Evolutionary conservation across 345 rosid species (phyloP), one percentile per base, ranked within the genome.

Genomic region (Jatropha curcas): DNA sequence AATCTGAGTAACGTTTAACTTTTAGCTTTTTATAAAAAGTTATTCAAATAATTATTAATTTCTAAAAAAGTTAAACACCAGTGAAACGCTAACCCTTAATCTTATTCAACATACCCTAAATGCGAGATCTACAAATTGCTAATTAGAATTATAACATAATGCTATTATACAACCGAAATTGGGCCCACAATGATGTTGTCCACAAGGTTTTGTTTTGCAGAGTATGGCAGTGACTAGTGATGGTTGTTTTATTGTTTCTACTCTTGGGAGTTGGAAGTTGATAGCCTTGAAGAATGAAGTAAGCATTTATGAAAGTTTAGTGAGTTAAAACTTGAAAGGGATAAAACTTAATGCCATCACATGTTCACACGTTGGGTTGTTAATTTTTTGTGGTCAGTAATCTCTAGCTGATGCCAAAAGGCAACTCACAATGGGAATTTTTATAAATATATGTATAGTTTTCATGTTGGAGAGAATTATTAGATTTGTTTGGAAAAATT

Each of bases 261-360:
- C 52, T 16, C 39, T 73, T 41, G 70, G 70, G 25, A 55, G 63
- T n/a, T 55, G 70, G 55, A 41, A 39, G 70, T 37, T 52, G 39
- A 55, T 39, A 19, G 24, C 60, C 34, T 10, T 30, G 33, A 6
- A 45, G 52, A 20, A 7, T 10, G 65, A 2, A 48, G 17, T 4
- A 67, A 22, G 25, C 72, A 56, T 69, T 68, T 25, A 68, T 53
- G 72, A 13, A 28, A 0, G 4, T 20, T 37, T 11, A 12, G 2
- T 5, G 14, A 5, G 7, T 52, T 67, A 3, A 50, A 27, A 30
- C 33, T 20, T 22, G 19, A 35, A 37, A 62, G 6, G 28, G 30
- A 10, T 5, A 4, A 31, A 17, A 33, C 30, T 60, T 19, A 19
- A 14, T 33, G 17, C 55, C 53, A 20, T 60, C 74, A 50, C 67